phyloP scores from a whole-genome alignment of 805 yeast species.

The Yamadazyma olivae region DNA sequence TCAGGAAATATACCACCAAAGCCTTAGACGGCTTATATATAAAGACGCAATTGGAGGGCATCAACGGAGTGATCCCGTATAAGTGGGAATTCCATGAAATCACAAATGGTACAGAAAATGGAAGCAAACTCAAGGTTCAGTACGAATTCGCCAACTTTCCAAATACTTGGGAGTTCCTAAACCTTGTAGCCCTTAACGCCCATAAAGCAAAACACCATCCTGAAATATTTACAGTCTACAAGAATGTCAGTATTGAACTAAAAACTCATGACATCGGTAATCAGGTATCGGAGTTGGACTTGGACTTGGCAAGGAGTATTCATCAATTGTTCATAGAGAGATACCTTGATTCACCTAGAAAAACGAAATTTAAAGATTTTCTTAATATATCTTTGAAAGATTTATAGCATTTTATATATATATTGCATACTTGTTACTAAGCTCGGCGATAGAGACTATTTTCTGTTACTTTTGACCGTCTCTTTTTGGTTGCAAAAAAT shows the following conservation, averaged over 20 bases:
- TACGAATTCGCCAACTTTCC: constrained; percentile 48
- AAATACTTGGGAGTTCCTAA: constrained; percentile 66
- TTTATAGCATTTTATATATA: background rate
- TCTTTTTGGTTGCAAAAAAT: too few relatives aligned
- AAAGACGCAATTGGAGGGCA: background rate
- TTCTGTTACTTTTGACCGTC: too few relatives aligned
- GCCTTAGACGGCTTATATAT: background rate
- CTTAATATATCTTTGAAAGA: background rate
- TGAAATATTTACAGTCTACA: constrained; percentile 61
- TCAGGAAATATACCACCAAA: background rate
- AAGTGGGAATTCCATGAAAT: constrained; percentile 4
- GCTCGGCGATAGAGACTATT: too few relatives aligned
- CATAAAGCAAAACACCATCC: constrained; percentile 71
- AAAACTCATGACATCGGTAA: constrained; percentile 63
- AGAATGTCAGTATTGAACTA: constrained; percentile 48
- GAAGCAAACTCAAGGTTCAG: constrained; percentile 12
- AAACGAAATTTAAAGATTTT: background rate
- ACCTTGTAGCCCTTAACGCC: constrained; percentile 53
- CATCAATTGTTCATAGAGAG: constrained; percentile 11
- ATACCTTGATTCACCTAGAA: background rate
- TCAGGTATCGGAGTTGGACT: constrained; percentile 52
- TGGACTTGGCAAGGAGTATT: constrained; percentile 50
- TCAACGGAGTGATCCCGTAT: constrained; percentile 1
- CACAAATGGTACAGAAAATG: too few relatives aligned
- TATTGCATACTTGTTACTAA: too few relatives aligned